Evolutionary conservation across 1,139 yeast species (phyloP).

Genomic region (Debaryomycetaceae sp.): DNA sequence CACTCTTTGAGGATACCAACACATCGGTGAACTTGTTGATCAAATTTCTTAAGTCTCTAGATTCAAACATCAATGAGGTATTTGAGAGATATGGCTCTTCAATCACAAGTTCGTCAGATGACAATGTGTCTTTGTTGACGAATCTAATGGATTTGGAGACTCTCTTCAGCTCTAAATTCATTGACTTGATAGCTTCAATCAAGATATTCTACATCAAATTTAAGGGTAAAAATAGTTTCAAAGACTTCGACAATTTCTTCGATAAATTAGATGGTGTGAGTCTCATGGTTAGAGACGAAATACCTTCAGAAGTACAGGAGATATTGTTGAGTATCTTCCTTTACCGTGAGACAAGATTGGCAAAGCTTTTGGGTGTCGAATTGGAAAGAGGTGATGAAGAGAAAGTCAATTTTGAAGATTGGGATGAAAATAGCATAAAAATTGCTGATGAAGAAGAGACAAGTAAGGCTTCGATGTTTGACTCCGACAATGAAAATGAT

Average conservation of each 20-base stretch:
- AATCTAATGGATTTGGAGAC: conserved; percentile 23
- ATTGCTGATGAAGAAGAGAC: conserved; percentile 5
- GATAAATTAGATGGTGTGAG: conserved; percentile 13
- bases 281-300: conserved; percentile 9
- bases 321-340: conserved; percentile 29
- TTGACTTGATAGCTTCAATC: conserved; percentile 32
- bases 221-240: conserved; percentile 20
- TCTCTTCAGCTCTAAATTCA: conserved; percentile 21
- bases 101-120: conserved; percentile 5
- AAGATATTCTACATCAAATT: conserved; percentile 33
- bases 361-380: conserved; percentile 23
- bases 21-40: conserved; percentile 3
- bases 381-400: conserved; percentile 58
- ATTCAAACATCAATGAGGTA: conserved; percentile 4
- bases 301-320: conserved; percentile 23
- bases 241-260: conserved; percentile 27
- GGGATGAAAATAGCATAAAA: conserved; percentile 13
- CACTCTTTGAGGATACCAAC: conserved; percentile 12
- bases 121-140: conserved; percentile 10
- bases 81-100: conserved; percentile 12
- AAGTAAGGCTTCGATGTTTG: conserved; percentile 12
- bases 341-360: conserved; percentile 32
- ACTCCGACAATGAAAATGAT: conserved; percentile 16
- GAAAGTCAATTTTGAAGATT: conserved; percentile 51
- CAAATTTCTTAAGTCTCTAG: conserved; percentile 4